phyloP scores from a whole-genome alignment of 441 rosid genomes.

The Iberis amara region DNA sequence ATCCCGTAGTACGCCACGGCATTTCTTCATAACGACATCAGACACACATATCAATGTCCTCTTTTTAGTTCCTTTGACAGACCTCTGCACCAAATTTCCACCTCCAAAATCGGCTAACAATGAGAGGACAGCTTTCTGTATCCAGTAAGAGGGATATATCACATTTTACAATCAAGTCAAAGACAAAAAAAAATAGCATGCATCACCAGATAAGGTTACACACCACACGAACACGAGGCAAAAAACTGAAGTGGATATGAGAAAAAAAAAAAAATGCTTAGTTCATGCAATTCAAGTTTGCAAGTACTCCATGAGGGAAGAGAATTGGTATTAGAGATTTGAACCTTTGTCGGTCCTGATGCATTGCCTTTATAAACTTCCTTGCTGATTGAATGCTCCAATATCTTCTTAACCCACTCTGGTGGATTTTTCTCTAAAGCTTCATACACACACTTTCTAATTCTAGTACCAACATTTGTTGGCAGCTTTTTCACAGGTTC shows the following conservation, averaged over 20 bases:
- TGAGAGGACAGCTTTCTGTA: conserved; percentile 97
- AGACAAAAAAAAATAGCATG: conserved; percentile 11
- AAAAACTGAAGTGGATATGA: conserved; percentile 10
- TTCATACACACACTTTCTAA: conserved; percentile 84
- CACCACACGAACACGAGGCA: conserved; percentile 14
- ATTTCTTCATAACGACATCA: conserved; percentile 82
- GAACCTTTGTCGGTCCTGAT: conserved; percentile 99
- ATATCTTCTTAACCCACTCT: conserved; percentile 82
- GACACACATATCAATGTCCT: conserved; percentile 52
- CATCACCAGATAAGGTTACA: conserved; percentile 16
- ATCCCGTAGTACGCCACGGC: conserved; percentile 75
- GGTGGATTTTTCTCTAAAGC: conserved; percentile 84
- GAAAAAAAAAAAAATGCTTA: conserved; percentile 10
- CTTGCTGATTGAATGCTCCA: conserved; percentile 93
- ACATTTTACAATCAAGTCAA: conserved; percentile 30
- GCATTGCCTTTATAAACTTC: conserved; percentile 99
- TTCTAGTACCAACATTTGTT: conserved; percentile 98
- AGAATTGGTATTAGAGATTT: conserved; percentile 18
- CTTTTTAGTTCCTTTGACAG: conserved; percentile 54
- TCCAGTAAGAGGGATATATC: conserved; percentile 35
- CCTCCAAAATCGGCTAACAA: conserved; percentile 65
- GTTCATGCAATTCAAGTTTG: conserved; percentile 19
- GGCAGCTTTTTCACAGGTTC: conserved; percentile 96
- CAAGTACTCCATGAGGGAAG: conserved; percentile 23
- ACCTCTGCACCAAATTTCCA: conserved; percentile 46